Evolutionary conservation across 2,329 filamentous ascomycete species (phyloP), one percentile per base, ranked within the genome.

Genomic region (Annulohypoxylon truncatum): DNA sequence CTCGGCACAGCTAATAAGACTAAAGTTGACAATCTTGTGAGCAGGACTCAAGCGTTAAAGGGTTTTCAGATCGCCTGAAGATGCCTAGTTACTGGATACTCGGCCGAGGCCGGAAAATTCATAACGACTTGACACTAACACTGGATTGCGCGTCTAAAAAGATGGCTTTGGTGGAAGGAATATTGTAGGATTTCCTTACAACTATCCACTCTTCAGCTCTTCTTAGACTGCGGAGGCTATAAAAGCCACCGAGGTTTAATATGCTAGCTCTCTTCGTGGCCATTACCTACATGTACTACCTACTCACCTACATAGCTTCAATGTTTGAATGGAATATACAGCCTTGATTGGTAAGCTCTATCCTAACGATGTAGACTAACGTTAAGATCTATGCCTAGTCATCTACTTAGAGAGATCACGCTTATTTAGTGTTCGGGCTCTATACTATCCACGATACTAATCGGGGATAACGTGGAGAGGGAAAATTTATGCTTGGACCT

Each of bases 211-310:
- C 9, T 15, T 7, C 18, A 7, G 7, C 10, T 24, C 29, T 18
- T 53, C 52, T 57, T 61, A 53, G 51, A 46, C 3, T 40, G 29
- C 56, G 62, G 62, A 51, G 44, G 52, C 46, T 61, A 65, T 61
- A 38, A 38, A 40, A 65, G 56, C 15, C 31, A 8, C 5, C 15
- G n/a, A 26, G 47, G n/a, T 26, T 44, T 22, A 29, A 26, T n/a
- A 2, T 35, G 35, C 28, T 46, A 57, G 28, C 9, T 35, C 29
- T 22, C 9, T 44, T 8, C 24, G 12, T 40, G 8, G 22, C 33
- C 40, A 44, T 24, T 42, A 18, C 20, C 24, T 22, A 33, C 12
- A 15, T 15, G 24, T 28, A 28, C n/a, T n/a, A n/a, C n/a, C n/a
- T n/a, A n/a, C n/a, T n/a, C n/a, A n/a, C n/a, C n/a, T n/a, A n/a